Evolutionary conservation across 2,329 filamentous ascomycete species (phyloP).

Genomic region (Xylariaceae sp.): DNA sequence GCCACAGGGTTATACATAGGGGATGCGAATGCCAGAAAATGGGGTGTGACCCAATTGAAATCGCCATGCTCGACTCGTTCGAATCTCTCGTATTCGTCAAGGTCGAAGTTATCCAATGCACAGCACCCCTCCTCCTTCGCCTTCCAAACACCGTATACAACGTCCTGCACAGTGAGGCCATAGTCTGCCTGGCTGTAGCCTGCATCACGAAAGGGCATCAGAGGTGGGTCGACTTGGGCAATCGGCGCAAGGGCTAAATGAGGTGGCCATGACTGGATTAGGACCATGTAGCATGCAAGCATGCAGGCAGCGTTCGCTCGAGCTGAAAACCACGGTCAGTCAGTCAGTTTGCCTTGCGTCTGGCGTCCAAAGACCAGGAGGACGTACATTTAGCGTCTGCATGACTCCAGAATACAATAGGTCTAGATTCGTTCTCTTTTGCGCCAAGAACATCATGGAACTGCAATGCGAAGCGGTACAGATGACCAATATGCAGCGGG

Average conservation of each 20-base stretch:
- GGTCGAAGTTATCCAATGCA: slow-evolving; percentile 89
- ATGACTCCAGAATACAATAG: slow-evolving; percentile 95
- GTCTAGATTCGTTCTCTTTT: slow-evolving; percentile 85
- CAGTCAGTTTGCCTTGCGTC: slow-evolving; percentile 5
- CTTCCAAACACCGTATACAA: slow-evolving; percentile 98
- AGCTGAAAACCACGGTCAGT: slow-evolving; percentile 56
- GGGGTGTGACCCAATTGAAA: slow-evolving; percentile 98
- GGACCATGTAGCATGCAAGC: slow-evolving; percentile 97
- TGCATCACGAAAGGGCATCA: slow-evolving; percentile 98
- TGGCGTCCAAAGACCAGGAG: not conserved
- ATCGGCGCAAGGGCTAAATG: slow-evolving; percentile 95
- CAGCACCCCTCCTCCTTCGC: slow-evolving; percentile 96
- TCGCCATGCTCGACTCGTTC: slow-evolving; percentile 98
- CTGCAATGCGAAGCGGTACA: slow-evolving; percentile 94
- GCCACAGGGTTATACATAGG: slow-evolving; percentile 82
- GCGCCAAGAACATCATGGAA: slow-evolving; percentile 95
- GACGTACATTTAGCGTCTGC: slow-evolving; percentile 86
- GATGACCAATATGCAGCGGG: slow-evolving; percentile 93
- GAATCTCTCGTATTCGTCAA: slow-evolving; percentile 96
- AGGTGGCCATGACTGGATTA: slow-evolving; percentile 97
- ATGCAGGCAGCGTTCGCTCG: slow-evolving; percentile 94
- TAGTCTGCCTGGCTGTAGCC: slow-evolving; percentile 99
- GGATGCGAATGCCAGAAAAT: slow-evolving; percentile 95
- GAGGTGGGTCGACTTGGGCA: slow-evolving; percentile 92
- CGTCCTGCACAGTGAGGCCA: slow-evolving; percentile 91